These are phyloP conservation scores for Picochlorum sp. DNA, from an alignment of 139 green algal species.

Conservation along the genomic window DNA sequence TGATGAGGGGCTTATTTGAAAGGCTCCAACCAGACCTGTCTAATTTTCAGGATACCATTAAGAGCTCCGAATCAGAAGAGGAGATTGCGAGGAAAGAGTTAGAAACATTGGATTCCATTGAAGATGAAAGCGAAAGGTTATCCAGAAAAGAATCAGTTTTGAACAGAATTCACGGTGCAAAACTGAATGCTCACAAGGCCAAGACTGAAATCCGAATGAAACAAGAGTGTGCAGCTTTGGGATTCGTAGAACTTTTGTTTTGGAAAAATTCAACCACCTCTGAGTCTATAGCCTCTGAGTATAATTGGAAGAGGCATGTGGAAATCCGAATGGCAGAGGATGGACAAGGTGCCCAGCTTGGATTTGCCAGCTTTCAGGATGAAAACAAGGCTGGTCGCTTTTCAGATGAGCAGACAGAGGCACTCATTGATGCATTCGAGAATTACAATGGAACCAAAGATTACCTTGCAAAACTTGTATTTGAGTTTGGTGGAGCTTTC, in stretches of 20 bases:
- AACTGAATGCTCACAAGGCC: background rate
- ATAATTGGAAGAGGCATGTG: conserved; percentile 33
- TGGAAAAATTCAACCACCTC: conserved; percentile 46
- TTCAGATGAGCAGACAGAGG: background rate
- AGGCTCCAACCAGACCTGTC: conserved; percentile 24
- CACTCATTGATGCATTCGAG: conserved; percentile 20
- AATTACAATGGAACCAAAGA: conserved; percentile 22
- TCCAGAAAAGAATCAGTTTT: conserved; percentile 3
- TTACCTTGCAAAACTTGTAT: conserved; percentile 16
- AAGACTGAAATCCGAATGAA: conserved; percentile 4
- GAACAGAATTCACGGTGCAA: background rate
- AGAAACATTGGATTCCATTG: conserved; percentile 6
- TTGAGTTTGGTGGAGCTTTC: conserved; percentile 25
- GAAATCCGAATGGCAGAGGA: background rate
- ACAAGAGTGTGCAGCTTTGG: conserved; percentile 26
- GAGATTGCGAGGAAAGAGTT: background rate
- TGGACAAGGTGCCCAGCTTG: background rate
- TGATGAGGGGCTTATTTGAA: conserved; percentile 41
- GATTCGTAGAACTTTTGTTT: conserved; percentile 72
- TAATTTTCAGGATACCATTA: background rate
- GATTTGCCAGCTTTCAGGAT: conserved; percentile 7
- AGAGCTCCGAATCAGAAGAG: background rate
- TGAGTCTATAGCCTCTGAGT: conserved; percentile 47
- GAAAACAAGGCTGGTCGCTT: background rate
- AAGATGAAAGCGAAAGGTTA: conserved; percentile 1